phyloP scores from a whole-genome alignment of 129 eudicot genomes.

The Apium graveolens region DNA sequence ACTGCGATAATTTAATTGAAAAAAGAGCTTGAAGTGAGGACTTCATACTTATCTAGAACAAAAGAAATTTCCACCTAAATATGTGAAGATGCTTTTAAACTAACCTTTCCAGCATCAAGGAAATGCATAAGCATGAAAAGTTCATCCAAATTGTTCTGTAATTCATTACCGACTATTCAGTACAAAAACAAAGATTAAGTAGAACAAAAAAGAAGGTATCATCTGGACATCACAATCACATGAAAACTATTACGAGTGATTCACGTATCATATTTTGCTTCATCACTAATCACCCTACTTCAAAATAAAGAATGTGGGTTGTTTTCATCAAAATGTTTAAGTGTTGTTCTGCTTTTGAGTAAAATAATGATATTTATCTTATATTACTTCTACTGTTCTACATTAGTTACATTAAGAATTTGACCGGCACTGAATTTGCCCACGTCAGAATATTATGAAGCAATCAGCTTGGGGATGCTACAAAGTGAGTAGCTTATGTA shows the following conservation, averaged over 20 bases:
- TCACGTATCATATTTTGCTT: neutral
- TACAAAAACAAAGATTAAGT: neutral
- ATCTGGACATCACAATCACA: neutral
- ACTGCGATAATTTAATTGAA: constrained; percentile 40
- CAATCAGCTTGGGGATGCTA: neutral
- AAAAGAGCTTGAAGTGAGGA: neutral
- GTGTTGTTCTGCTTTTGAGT: neutral
- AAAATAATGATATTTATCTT: neutral
- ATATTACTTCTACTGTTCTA: neutral
- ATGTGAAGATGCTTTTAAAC: constrained; percentile 19
- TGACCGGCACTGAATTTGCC: neutral
- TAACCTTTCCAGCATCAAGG: constrained; percentile 98
- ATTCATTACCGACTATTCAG: constrained; percentile 13
- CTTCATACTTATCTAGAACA: constrained; percentile 8
- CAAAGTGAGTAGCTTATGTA: neutral
- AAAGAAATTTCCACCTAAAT: neutral
- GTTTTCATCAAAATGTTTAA: neutral
- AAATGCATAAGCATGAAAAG: constrained; percentile 99
- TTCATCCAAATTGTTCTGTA: constrained; percentile 96
- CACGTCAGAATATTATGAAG: neutral
- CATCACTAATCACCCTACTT: neutral
- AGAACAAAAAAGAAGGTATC: neutral
- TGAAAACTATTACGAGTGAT: neutral
- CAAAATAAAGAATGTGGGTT: neutral
- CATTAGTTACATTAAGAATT: neutral